phyloP scores from a whole-genome alignment of 208 protist species.

The Jaenimonas drosophilae region DNA sequence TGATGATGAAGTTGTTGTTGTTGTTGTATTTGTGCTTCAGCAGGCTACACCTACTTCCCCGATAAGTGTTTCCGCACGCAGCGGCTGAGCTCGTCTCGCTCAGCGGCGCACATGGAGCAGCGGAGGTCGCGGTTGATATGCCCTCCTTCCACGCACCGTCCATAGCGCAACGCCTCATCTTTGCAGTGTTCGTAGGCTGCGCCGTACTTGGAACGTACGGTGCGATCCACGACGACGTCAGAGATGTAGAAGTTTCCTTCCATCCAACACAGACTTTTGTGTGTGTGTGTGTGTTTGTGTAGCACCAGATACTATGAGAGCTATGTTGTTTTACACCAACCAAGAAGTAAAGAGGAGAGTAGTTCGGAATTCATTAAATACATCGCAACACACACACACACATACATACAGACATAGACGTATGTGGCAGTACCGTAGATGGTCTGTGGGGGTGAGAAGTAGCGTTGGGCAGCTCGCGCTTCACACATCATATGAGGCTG shows the following conservation, averaged over 20 bases:
- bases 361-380: no score
- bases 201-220: conserved; percentile 47
- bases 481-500: no score
- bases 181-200: conserved; percentile 43
- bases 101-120: conserved; percentile 37
- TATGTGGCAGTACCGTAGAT: neutral
- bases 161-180: conserved; percentile 40
- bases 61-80: conserved; percentile 45
- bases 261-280: no score
- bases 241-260: conserved; percentile 87
- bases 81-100: conserved; percentile 38
- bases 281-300: no score
- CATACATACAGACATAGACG: neutral
- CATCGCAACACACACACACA: no score
- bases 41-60: conserved; percentile 4
- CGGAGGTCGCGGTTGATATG: conserved; percentile 65
- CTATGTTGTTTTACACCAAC: neutral
- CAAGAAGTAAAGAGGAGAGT: conserved; percentile 3
- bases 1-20: neutral
- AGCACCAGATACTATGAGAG: no score
- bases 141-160: conserved; percentile 55
- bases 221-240: conserved; percentile 47
- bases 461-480: no score
- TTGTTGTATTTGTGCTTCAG: neutral
- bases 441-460: no score